Conservation (phyloP, 1,284 basidiomycete species). For the Gomphus bonarii region DNA sequence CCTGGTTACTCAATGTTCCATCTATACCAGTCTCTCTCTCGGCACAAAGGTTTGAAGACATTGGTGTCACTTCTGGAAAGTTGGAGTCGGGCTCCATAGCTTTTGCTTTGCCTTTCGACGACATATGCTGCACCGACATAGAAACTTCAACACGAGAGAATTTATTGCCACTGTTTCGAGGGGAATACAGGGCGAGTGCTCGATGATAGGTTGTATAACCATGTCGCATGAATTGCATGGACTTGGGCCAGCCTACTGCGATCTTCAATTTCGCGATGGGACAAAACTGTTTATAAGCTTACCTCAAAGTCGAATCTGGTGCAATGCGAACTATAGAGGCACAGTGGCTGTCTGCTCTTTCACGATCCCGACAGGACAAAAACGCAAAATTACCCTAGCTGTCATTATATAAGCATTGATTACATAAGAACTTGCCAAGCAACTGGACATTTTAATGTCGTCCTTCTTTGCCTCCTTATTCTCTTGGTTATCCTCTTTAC, state of each 20-base stretch:
- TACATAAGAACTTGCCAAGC: background rate
- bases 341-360: background rate
- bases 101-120: background rate
- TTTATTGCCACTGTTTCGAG: background rate
- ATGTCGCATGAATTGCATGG: background rate
- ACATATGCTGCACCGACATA: background rate
- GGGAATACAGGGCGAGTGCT: background rate
- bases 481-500: conserved; percentile 38
- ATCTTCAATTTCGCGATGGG: background rate
- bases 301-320: background rate
- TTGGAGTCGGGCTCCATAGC: background rate
- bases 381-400: background rate
- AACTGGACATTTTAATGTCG: background rate
- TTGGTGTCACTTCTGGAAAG: background rate
- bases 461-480: conserved; percentile 9
- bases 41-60: background rate
- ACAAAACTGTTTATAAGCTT: background rate
- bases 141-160: background rate
- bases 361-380: background rate
- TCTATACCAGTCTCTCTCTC: background rate
- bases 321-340: background rate
- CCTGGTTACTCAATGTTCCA: no score
- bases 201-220: background rate
- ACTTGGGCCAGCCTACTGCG: background rate
- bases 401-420: background rate